Evolutionary conservation across 1,139 yeast species (phyloP), one percentile per base, ranked within the genome.

Genomic region (Wickerhamomyces sp.): DNA sequence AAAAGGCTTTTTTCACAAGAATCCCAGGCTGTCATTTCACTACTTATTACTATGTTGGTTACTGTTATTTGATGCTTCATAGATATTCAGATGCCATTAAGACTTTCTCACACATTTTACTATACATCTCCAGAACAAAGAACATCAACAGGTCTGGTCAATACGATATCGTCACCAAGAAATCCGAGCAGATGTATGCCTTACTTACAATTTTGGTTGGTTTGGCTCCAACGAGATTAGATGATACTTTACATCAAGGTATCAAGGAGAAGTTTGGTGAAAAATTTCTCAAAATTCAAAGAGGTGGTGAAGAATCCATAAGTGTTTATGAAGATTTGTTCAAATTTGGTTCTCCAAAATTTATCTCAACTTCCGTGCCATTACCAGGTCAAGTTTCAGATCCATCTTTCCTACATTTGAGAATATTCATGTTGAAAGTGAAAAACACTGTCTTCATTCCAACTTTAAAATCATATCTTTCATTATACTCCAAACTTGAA

Each of bases 111-210:
- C 72, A 67, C 47, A 66, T 68, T 42, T 54, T 69, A 36, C 49
- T 66, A 30, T 66, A 62, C 59, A 64, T 69, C 39, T 56, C 70
- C 21, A 61, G 74, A 49, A 64, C 72, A 13, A 66, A 63, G 51
- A 62, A 64, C 51, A 61, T 65, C 51, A 62, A 61, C 46, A 59
- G 57, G 39, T 57, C 67, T 13, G 68, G 68, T 5, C 72, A 67
- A 46, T 69, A 62, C 42, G 72, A 69, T 46, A 54, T 61, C 26
- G 66, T 68, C 33, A 62, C 68, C 40, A 69, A 68, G 51, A 64
- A 66, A 46, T 58, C 68, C n/a, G 75, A 68, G 39, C 75, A 69
- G 51, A 68, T 68, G 72, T 67, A 66, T 45, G 72, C 75, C 8
- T 56, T 69, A 31, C 52, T 69, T 38, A 69, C 73, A 21, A 61